These are phyloP conservation scores for Globisporangium abappressorium DNA, from an alignment of 352 stramenopile genomes.

Conservation along the genomic window DNA sequence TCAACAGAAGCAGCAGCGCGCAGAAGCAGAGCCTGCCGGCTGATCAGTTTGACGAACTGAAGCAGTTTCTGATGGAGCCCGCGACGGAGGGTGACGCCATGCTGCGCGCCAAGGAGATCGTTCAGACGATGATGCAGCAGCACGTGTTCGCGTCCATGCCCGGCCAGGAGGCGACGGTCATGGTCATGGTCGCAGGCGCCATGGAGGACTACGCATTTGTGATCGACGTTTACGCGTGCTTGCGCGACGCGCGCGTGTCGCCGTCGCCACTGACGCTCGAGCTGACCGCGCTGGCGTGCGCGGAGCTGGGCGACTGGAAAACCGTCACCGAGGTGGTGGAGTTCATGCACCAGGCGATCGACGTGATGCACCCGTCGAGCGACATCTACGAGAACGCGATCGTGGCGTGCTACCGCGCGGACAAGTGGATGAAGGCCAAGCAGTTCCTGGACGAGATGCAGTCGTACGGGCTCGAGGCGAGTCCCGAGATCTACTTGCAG, in stretches of 20 bases:
- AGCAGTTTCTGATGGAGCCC: slow-evolving; percentile 53
- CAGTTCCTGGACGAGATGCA: slow-evolving; percentile 66
- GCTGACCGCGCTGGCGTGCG: slow-evolving; percentile 57
- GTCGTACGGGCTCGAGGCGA: slow-evolving; percentile 49
- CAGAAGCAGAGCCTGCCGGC: slow-evolving; percentile 12
- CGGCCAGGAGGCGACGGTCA: slow-evolving; percentile 69
- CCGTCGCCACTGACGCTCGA: slow-evolving; percentile 72
- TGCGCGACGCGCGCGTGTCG: slow-evolving; percentile 50
- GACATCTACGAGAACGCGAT: slow-evolving; percentile 78
- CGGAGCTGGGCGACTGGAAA: slow-evolving; percentile 44
- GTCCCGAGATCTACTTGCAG: slow-evolving; percentile 43
- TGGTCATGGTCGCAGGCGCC: slow-evolving; percentile 74
- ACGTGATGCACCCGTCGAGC: slow-evolving; percentile 66
- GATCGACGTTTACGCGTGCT: slow-evolving; percentile 52
- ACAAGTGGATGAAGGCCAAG: slow-evolving; percentile 73
- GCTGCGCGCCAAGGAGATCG: slow-evolving; percentile 39
- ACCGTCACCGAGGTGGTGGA: slow-evolving; percentile 62
- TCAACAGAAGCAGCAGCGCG: background rate
- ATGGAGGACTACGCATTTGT: slow-evolving; percentile 54
- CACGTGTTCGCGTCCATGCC: slow-evolving; percentile 66
- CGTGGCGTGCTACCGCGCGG: slow-evolving; percentile 37
- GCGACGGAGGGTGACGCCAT: slow-evolving; percentile 27
- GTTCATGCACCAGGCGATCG: slow-evolving; percentile 62
- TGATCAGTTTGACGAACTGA: slow-evolving; percentile 62
- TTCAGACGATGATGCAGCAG: slow-evolving; percentile 45